Conservation (phyloP, 1,139 yeast genomes). For the Pichia sp. region DNA sequence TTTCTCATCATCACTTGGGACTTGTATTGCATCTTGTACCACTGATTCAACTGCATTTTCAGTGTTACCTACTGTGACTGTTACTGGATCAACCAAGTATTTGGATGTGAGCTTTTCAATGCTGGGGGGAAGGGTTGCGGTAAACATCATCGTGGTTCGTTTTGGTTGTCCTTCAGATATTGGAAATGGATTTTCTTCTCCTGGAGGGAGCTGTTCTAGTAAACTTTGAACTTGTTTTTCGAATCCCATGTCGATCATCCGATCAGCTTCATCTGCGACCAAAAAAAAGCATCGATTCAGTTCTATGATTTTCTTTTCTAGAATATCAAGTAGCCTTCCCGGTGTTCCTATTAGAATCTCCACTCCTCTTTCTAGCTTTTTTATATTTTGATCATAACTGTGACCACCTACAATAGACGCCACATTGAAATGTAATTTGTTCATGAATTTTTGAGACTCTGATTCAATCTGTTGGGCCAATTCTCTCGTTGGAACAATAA, state of each 20-base stretch:
- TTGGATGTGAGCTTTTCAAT: constrained; percentile 62
- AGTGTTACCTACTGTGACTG: constrained; percentile 61
- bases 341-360: constrained; percentile 92
- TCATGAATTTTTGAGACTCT: constrained; percentile 55
- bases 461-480: constrained; percentile 78
- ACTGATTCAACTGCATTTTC: constrained; percentile 64
- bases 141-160: constrained; percentile 79
- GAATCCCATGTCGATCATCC: constrained; percentile 94
- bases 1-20: constrained; percentile 36
- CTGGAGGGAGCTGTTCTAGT: constrained; percentile 43
- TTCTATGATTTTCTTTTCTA: constrained; percentile 61
- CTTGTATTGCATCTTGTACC: constrained; percentile 61
- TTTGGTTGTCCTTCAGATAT: constrained; percentile 27
- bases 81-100: constrained; percentile 59
- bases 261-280: constrained; percentile 88
- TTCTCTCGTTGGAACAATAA: constrained; percentile 91
- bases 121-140: constrained; percentile 83
- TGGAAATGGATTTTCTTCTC: constrained; percentile 26
- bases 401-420: constrained; percentile 89
- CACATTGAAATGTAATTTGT: constrained; percentile 40
- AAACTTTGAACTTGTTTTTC: constrained; percentile 71
- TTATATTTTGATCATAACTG: constrained; percentile 68
- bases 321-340: constrained; percentile 77
- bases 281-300: constrained; percentile 62
- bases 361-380: constrained; percentile 59